Conservation (phyloP, 1,284 basidiomycete genomes). For the Rhodotorula sp. region DNA sequence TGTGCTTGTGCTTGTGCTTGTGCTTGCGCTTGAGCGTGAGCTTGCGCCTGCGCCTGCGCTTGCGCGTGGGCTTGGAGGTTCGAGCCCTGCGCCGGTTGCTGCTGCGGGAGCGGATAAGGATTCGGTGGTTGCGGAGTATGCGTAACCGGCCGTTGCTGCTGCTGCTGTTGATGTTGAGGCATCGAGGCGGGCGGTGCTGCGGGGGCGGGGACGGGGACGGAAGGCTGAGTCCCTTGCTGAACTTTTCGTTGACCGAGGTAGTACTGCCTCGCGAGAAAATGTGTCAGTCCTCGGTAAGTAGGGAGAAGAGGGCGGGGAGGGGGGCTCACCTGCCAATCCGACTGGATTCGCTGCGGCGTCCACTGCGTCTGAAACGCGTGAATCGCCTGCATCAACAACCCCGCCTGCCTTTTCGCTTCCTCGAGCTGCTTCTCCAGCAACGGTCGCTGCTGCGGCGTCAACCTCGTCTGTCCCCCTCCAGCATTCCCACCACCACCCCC, state of each 20-base stretch:
- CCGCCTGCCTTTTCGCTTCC: constrained; percentile 24
- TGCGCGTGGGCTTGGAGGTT: neutral
- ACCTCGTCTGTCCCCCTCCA: constrained; percentile 7
- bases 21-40: constrained; percentile 11
- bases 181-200: neutral
- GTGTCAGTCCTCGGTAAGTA: no score
- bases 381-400: constrained; percentile 2
- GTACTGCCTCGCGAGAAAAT: neutral
- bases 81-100: constrained; percentile 15
- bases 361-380: constrained; percentile 28
- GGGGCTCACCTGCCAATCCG: constrained; percentile 24
- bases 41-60: constrained; percentile 5
- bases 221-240: neutral
- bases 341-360: constrained; percentile 16
- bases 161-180: constrained; percentile 2
- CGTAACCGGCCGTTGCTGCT: neutral
- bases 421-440: constrained; percentile 29
- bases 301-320: neutral
- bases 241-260: constrained; percentile 17
- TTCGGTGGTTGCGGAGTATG: constrained; percentile 4
- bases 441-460: constrained; percentile 21
- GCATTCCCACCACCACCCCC: neutral
- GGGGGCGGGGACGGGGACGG: neutral
- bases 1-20: constrained; percentile 1
- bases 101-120: constrained; percentile 14